Evolutionary conservation across 164 flowering plant species (phyloP), one percentile per base, ranked within the genome.

Genomic region (Tinospora cordifolia): DNA sequence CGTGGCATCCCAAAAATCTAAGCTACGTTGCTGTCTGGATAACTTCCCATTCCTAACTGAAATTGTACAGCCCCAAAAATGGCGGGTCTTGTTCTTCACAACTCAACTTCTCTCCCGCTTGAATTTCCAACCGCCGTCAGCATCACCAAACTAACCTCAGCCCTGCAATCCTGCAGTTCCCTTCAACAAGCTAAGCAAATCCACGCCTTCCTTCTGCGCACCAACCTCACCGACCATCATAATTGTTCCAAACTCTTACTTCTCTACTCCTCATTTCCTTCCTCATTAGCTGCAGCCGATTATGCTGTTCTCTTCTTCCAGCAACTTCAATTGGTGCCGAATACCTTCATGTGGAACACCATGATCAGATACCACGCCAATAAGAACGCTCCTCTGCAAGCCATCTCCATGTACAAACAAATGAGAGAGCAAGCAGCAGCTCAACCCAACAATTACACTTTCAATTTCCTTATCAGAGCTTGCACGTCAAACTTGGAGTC

Each of bases 401-500:
- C 77, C 19, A 8, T 77, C 30, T 41, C 59, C 2, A 12, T 67
- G 17, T 77, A 74, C 44, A 38, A 14, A 19, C 22, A 10, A 25
- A 77, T 77, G 80, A 67, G 74, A 36, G 62, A 67, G 3, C 58
- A 36, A 27, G 72, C 74, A 27, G 72, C 74, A 36, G 15, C 68
- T 14, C 38, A 47, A 30, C 80, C 80, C 64, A 71, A 78, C 64
- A 78, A 78, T 59, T 78, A 74, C 63, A 78, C 80, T 21, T 78
- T 71, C 67, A 78, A 72, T 11, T 78, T 75, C 70, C 71, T 78
- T 19, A 12, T 71, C 59, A 78, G 72, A 24, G 80, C 77, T 49
- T 75, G 75, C 39, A 26, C 67, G 8, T 22, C 26, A 10, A 13
- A 40, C 6, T 41, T 66, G 26, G 13, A 11, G 13, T 68, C 21